phyloP scores from a whole-genome alignment of 345 rosid genomes.

The Citrus inodora region DNA sequence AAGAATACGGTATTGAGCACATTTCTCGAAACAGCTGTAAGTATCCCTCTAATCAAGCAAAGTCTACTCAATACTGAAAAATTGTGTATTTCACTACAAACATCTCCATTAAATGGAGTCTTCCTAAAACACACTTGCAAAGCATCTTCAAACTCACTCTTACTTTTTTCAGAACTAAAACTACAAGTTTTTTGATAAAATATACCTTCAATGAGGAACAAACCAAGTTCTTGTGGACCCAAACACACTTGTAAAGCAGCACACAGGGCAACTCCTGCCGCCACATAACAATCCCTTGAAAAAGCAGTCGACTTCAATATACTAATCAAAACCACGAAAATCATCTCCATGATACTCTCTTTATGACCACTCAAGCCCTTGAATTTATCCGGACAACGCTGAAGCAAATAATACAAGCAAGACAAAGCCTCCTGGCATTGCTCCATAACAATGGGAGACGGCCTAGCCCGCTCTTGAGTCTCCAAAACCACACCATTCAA shows the following conservation, averaged over 20 bases:
- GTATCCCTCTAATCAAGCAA: constrained; percentile 92
- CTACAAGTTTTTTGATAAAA: constrained; percentile 33
- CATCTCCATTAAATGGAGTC: constrained; percentile 62
- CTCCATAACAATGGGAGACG: constrained; percentile 91
- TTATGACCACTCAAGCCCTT: constrained; percentile 30
- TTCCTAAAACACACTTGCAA: constrained; percentile 23
- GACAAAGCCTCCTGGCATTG: constrained; percentile 93
- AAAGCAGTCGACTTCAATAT: constrained; percentile 62
- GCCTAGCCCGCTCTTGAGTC: constrained; percentile 59
- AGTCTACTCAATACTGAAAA: constrained; percentile 79
- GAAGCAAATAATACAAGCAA: constrained; percentile 88
- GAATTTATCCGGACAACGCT: constrained; percentile 66
- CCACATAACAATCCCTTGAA: constrained; percentile 88
- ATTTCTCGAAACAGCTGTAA: constrained; percentile 80
- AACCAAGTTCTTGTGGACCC: constrained; percentile 59
- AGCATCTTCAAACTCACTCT: constrained; percentile 29
- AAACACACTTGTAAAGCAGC: constrained; percentile 85
- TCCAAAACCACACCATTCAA: constrained; percentile 59
- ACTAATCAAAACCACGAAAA: constrained; percentile 51
- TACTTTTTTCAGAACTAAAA: constrained; percentile 22
- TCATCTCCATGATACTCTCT: constrained; percentile 47
- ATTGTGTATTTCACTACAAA: constrained; percentile 48
- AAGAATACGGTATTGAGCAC: constrained; percentile 55
- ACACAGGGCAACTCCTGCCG: constrained; percentile 87
- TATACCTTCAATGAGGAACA: constrained; percentile 64